These are phyloP conservation scores for Fragilaria radians DNA, from an alignment of 108 stramenopile species.

Conservation along the genomic window DNA sequence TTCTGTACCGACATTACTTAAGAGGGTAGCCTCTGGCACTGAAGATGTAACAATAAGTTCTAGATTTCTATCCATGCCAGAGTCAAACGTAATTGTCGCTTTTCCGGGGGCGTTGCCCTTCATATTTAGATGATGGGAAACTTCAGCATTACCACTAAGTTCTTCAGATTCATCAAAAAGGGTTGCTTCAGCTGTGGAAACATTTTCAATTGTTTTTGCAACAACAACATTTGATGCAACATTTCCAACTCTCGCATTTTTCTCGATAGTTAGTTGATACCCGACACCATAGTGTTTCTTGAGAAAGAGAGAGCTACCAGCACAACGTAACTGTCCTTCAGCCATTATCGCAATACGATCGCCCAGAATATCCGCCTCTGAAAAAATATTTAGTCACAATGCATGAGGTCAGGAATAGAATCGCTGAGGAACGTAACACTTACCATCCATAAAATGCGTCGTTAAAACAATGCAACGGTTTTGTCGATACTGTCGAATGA, in stretches of 20 bases:
- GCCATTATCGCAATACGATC: slow-evolving; percentile 96
- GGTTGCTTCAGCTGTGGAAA: no score
- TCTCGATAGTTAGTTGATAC: slow-evolving; percentile 81
- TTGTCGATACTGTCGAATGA: slow-evolving; percentile 64
- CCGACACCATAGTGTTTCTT: slow-evolving; percentile 91
- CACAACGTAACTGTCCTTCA: slow-evolving; percentile 81
- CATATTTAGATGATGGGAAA: no score
- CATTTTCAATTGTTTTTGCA: no score
- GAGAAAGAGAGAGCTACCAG: slow-evolving; percentile 85
- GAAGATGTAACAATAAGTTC: slow-evolving; percentile 45
- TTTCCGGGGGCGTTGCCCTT: no score
- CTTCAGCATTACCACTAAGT: no score
- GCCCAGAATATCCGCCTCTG: slow-evolving; percentile 86
- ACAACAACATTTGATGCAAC: slow-evolving; percentile 4
- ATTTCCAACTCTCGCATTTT: slow-evolving; percentile 12
- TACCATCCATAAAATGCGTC: slow-evolving; percentile 98
- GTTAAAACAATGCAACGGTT: slow-evolving; percentile 89
- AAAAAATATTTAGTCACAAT: no score
- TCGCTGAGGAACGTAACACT: no score
- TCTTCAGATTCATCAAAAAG: no score
- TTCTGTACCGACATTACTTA: slow-evolving; percentile 93
- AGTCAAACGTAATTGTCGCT: background rate
- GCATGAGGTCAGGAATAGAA: no score
- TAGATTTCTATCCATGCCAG: slow-evolving; percentile 22
- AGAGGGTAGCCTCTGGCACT: slow-evolving; percentile 56